A percentile compares a stretch with the other conserved stretches of the same genome.
Evolutionary conservation across 129 eudicot genomes (phyloP).

Genomic region (Chrysanthemum seticuspe): DNA sequence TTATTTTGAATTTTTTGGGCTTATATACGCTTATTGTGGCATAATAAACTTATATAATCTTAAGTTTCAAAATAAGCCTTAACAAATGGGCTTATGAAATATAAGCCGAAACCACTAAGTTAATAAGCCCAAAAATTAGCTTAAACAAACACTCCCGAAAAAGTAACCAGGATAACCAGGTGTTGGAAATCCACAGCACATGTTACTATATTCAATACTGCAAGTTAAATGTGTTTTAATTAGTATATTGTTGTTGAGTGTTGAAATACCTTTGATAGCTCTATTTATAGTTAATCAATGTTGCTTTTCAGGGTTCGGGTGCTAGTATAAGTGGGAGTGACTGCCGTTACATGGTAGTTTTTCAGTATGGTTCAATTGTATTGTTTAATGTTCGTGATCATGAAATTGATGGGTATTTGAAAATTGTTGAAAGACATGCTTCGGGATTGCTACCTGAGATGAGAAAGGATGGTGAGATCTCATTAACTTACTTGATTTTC

Average conservation of each 20-base stretch:
- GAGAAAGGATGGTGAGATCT: slow-evolving; percentile 84
- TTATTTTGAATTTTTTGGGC: too few species aligned
- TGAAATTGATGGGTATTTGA: slow-evolving; percentile 84
- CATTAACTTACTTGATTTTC: slow-evolving; percentile 3
- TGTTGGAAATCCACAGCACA: background rate
- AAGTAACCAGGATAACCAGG: too few species aligned
- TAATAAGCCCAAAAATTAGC: too few species aligned
- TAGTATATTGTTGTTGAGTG: background rate
- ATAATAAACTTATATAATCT: too few species aligned
- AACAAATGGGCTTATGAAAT: too few species aligned
- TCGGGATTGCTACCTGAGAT: slow-evolving; percentile 86
- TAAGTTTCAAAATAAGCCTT: too few species aligned
- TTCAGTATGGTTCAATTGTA: slow-evolving; percentile 91
- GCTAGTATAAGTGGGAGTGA: slow-evolving; percentile 62
- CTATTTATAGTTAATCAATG: slow-evolving; percentile 7
- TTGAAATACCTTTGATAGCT: slow-evolving; percentile 3
- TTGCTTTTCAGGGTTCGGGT: slow-evolving; percentile 56
- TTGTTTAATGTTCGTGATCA: slow-evolving; percentile 80
- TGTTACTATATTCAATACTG: background rate
- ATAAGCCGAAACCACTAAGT: too few species aligned
- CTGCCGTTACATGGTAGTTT: slow-evolving; percentile 83
- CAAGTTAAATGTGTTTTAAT: slow-evolving; percentile 14
- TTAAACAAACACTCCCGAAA: too few species aligned
- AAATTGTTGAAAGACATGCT: slow-evolving; percentile 75
- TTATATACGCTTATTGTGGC: too few species aligned